Base-by-base conservation (phyloP, 352 stramenopile species). In the Pythium plurisporium region DNA sequence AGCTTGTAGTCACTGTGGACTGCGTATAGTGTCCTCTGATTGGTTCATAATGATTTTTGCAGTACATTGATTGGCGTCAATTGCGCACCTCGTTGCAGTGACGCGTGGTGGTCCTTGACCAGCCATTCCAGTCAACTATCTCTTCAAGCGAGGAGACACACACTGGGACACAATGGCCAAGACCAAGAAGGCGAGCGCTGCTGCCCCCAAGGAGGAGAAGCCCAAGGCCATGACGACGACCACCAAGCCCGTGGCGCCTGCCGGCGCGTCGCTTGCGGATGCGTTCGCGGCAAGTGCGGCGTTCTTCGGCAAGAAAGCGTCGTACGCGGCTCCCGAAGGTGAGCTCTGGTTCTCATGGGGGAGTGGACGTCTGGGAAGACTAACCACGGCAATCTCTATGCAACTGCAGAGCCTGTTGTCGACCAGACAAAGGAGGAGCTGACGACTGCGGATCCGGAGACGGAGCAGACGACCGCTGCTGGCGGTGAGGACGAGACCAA, bases 261-360 rank as follows among this genome's bases (percentile, higher is more conserved):
- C 17, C 0, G 46, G 27, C 33, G 19, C 46, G 7, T 55, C 54
- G 40, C 65, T 90, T 36, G 64, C 76, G 22, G 60, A 79, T 44
- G 72, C 76, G 49, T 90, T 90, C 50, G 74, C 76, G 12, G 62
- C 82, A 59, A 88, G 80, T 55, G 69, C 72, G 22, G 69, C 69
- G 42, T 75, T 88, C 46, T 81, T 81, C 33, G 67, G 70, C 59
- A 90, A 90, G 69, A 90, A 87, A 59, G 37, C 47, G 55, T 72
- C 74, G 47, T 88, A 90, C 59, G 65, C 46, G 11, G 47, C 55
- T 31, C 41, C 69, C n/a, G 41, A 53, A 17, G 37, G 62, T 54
- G 22, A 27, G 42, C 2, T 20, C n/a, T 27, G 23, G 1, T 22
- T 22, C 36, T 10, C 36, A 11, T 17, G 20, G 36, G 20, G 5